Percentiles rank a stretch among this genome's conserved stretches.
Evolutionary conservation across 2,329 filamentous ascomycete species (phyloP).

Genomic region (Fusarium staphyleae): DNA sequence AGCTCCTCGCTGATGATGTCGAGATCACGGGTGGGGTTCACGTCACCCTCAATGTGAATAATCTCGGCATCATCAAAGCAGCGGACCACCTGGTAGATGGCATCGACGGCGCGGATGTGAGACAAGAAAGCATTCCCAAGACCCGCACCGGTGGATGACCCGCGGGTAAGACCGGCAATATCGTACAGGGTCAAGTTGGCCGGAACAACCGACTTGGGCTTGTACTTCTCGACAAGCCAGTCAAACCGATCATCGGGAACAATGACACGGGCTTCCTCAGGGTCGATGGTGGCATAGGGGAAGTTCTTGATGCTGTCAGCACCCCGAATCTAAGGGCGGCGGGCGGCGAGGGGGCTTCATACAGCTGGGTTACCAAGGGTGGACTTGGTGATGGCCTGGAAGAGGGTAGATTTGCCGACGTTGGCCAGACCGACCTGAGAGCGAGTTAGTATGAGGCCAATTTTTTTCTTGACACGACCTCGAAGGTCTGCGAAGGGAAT

Average conservation of each 20-base stretch:
- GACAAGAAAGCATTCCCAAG: conserved; percentile 98
- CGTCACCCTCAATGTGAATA: conserved; percentile 98
- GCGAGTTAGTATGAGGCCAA: conserved; percentile 36
- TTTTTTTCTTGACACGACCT: conserved; percentile 3
- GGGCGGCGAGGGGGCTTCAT: conserved; percentile 53
- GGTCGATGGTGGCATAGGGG: conserved; percentile 98
- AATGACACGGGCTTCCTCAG: conserved; percentile 96
- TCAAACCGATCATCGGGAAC: conserved; percentile 96
- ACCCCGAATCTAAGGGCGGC: conserved; percentile 48
- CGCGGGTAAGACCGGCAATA: conserved; percentile 94
- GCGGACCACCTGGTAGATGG: conserved; percentile 95
- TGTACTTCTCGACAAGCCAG: conserved; percentile 95
- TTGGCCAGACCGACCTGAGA: conserved; percentile 94
- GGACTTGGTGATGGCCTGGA: conserved; percentile 99
- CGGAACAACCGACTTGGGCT: conserved; percentile 95
- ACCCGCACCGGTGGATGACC: conserved; percentile 95
- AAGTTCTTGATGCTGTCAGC: conserved; percentile 76
- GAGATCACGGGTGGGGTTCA: conserved; percentile 91
- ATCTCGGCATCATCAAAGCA: conserved; percentile 99
- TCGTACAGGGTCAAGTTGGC: conserved; percentile 98
- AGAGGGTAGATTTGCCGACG: conserved; percentile 98
- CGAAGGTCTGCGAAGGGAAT: not conserved
- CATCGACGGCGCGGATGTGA: conserved; percentile 97
- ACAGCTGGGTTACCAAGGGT: conserved; percentile 95
- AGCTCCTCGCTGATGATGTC: conserved; percentile 97